Base-by-base conservation (phyloP, 805 yeast genomes). In the Priceomyces castillae region DNA sequence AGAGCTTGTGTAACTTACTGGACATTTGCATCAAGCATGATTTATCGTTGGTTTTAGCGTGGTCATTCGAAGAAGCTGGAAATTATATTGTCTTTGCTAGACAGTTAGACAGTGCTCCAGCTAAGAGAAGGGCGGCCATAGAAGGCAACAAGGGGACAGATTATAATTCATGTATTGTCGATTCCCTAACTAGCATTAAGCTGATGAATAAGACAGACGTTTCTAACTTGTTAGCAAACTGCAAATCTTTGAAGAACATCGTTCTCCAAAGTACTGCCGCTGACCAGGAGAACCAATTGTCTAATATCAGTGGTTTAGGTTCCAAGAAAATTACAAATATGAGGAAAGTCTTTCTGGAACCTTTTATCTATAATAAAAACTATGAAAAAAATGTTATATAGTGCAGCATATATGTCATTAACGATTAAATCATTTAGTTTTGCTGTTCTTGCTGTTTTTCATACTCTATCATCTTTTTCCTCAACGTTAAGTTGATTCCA, bases 401-500 rank as follows among this genome's bases (percentile, higher is more conserved):
- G 30, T 12, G 23, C 23, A 7, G 28, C 9, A 18, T 38, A 38
- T 39, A 28, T 5, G 31, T 28, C n/a, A 28, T 28, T 28, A 28
- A 28, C 37, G 16, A 34, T 22, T 34, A 34, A 34, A 19, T 34
- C 16, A 19, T 34, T 14, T 22, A 20, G 15, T n/a, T 34, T 18
- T 34, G 23, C 36, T 41, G 31, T 20, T 18, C 44, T 57, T 52
- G 56, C 48, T 56, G 58, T 51, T 64, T 62, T 54, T 69, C 77
- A 57, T 69, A 72, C 46, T 76, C 75, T 34, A 71, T 64, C 46
- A 81, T 66, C 58, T 77, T 80, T 40, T 67, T 63, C 56, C 84
- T 74, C 51, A 82, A 68, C 15, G 77, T 73, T 52, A 69, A 62
- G 52, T 85, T 88, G 25, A 87, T 76, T 40, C 77, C 77, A 51